Percentiles rank a stretch among this genome's conserved stretches.
phyloP scores from a whole-genome alignment of 768 basidiomycete genomes.

The Suillus variegatus region DNA sequence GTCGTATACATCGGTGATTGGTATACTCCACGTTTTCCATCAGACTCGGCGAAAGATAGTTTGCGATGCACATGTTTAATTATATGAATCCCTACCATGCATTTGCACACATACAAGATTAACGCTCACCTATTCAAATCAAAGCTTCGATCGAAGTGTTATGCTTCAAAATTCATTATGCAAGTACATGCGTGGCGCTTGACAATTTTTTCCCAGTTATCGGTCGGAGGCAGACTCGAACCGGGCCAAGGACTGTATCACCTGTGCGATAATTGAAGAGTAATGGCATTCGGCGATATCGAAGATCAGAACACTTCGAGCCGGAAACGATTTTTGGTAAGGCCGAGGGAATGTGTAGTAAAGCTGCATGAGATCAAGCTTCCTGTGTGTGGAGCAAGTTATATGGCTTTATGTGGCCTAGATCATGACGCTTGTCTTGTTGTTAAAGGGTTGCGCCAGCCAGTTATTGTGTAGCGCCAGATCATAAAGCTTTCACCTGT shows the following conservation, averaged over 20 bases:
- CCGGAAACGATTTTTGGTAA: not conserved
- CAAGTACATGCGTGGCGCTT: not conserved
- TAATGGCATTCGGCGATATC: too few relatives aligned
- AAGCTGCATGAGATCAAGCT: conserved; percentile 21
- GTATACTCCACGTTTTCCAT: not conserved
- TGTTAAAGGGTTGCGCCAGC: not conserved
- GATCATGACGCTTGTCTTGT: not conserved
- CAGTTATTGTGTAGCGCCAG: not conserved
- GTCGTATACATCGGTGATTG: not conserved
- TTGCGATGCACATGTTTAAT: not conserved
- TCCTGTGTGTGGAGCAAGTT: not conserved
- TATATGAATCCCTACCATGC: not conserved
- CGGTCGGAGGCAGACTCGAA: not conserved
- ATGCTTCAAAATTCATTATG: not conserved
- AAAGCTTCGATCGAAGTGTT: not conserved
- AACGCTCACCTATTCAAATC: too few relatives aligned
- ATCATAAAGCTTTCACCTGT: not conserved
- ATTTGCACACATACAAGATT: not conserved
- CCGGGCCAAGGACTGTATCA: not conserved
- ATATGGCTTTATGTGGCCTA: not conserved
- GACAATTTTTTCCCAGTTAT: not conserved
- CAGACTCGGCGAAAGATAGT: not conserved
- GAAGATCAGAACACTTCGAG: not conserved
- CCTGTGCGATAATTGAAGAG: not conserved
- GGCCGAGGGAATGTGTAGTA: not conserved